A percentile compares a stretch with the other conserved stretches of the same genome.
These are phyloP conservation scores for Salix viminalis DNA, from an alignment of 345 rosid genomes.

Conservation along the genomic window DNA sequence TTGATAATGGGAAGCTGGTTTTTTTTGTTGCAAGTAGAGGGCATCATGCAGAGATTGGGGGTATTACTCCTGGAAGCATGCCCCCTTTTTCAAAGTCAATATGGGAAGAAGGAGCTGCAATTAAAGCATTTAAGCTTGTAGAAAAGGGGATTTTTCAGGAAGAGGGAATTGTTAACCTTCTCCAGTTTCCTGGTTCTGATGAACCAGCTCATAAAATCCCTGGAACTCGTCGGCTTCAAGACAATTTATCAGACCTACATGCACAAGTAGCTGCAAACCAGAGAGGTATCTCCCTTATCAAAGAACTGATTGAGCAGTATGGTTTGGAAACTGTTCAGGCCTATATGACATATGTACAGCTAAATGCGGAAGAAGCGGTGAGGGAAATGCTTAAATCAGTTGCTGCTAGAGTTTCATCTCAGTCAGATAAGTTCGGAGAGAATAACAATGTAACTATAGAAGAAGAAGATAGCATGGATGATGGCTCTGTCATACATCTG, in stretches of 20 bases:
- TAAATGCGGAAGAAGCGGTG: slow-evolving; percentile 89
- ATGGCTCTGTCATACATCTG: slow-evolving; percentile 75
- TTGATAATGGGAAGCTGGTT: slow-evolving; percentile 65
- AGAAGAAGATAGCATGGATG: slow-evolving; percentile 95
- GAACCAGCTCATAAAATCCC: slow-evolving; percentile 55
- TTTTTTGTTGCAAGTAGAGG: slow-evolving; percentile 98
- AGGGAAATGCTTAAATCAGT: slow-evolving; percentile 94
- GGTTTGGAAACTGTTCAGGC: slow-evolving; percentile 83
- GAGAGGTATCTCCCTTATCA: slow-evolving; percentile 80
- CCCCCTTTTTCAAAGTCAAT: slow-evolving; percentile 94
- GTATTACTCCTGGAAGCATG: slow-evolving; percentile 99
- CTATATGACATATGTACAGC: slow-evolving; percentile 86
- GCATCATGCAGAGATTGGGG: slow-evolving; percentile 99
- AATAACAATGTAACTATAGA: slow-evolving; percentile 43
- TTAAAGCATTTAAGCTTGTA: slow-evolving; percentile 90
- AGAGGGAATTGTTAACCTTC: slow-evolving; percentile 77
- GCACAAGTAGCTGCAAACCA: slow-evolving; percentile 98
- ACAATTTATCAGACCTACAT: slow-evolving; percentile 86
- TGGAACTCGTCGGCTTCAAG: slow-evolving; percentile 81
- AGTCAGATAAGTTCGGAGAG: slow-evolving; percentile 26
- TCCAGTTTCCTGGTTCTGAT: slow-evolving; percentile 55
- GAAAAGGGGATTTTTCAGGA: slow-evolving; percentile 81
- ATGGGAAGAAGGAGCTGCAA: slow-evolving; percentile 97
- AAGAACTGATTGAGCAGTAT: slow-evolving; percentile 83
- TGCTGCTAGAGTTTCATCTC: slow-evolving; percentile 49